These are phyloP conservation scores for Dianthus caryophyllus DNA, from an alignment of 148 eudicot species.

Conservation along the genomic window DNA sequence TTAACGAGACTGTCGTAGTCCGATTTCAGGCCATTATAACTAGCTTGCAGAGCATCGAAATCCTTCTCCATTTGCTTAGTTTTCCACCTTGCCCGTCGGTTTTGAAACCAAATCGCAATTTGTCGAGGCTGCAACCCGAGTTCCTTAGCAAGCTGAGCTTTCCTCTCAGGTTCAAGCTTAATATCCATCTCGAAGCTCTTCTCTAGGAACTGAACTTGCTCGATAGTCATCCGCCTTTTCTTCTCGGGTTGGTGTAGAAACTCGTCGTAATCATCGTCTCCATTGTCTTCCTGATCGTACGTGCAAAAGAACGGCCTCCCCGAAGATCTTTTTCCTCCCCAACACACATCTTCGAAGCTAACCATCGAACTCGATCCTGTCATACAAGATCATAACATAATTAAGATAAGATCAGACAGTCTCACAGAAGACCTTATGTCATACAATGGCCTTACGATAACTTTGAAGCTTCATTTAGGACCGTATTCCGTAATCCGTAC, in stretches of 20 bases:
- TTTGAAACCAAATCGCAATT: constrained; percentile 89
- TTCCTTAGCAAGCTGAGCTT: constrained; percentile 75
- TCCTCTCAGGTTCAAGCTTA: constrained; percentile 87
- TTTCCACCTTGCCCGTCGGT: constrained; percentile 90
- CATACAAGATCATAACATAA: background rate
- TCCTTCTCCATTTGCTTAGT: constrained; percentile 74
- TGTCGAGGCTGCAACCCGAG: constrained; percentile 85
- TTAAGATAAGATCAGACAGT: background rate
- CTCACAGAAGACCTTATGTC: background rate
- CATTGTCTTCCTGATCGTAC: constrained; percentile 56
- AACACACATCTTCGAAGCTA: constrained; percentile 47
- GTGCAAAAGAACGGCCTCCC: constrained; percentile 44
- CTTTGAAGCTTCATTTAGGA: too few relatives aligned
- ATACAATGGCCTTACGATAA: too few relatives aligned
- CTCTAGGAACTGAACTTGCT: constrained; percentile 78
- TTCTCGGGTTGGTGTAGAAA: constrained; percentile 64
- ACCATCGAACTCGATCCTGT: constrained; percentile 71
- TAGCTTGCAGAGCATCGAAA: constrained; percentile 54
- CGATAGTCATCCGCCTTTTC: constrained; percentile 60
- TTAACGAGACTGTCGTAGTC: constrained; percentile 55
- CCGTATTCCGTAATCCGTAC: too few relatives aligned
- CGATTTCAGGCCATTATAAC: constrained; percentile 50
- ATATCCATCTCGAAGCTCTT: constrained; percentile 69
- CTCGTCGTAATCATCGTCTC: constrained; percentile 51
- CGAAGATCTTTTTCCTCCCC: constrained; percentile 36